Conservation (phyloP, 345 rosid species). For the Brassica napus region DNA sequence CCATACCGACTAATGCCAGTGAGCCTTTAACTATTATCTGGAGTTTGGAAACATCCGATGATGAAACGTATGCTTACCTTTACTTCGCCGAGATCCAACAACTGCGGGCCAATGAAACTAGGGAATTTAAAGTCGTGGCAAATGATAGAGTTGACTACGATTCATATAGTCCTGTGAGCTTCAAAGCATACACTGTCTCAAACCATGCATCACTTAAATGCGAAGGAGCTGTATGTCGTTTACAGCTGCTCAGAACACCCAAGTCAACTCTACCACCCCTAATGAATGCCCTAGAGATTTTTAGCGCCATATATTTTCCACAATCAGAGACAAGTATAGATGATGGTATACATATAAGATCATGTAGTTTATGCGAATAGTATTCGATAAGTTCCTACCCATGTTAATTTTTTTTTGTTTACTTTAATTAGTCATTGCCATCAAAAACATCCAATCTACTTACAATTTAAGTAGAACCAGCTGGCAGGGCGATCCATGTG, state of each 20-base stretch:
- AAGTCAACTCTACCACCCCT: slow-evolving; percentile 36
- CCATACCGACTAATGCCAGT: slow-evolving; percentile 26
- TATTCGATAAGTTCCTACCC: too few relatives aligned
- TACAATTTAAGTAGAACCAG: slow-evolving; percentile 32
- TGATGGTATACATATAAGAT: slow-evolving; percentile 34
- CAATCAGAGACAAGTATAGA: slow-evolving; percentile 28
- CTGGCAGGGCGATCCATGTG: slow-evolving; percentile 60
- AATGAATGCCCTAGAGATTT: slow-evolving; percentile 34
- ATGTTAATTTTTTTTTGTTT: not conserved
- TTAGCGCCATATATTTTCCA: slow-evolving; percentile 11
- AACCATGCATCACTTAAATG: not conserved
- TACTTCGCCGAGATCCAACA: slow-evolving; percentile 44
- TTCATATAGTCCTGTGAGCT: slow-evolving; percentile 12
- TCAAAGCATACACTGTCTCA: not conserved
- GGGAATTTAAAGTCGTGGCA: slow-evolving; percentile 23
- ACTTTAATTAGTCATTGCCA: slow-evolving; percentile 40
- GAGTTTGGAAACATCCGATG: not conserved
- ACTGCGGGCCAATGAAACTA: slow-evolving; percentile 30
- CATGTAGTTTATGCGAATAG: not conserved
- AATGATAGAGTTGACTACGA: slow-evolving; percentile 17
- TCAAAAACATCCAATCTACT: slow-evolving; percentile 41
- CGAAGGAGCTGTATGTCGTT: slow-evolving; percentile 6
- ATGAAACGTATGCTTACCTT: slow-evolving; percentile 25
- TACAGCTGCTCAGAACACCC: slow-evolving; percentile 1
- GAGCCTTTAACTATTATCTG: not conserved